Evolutionary conservation across 305 asterid species (phyloP).

Genomic region (Rubia balearica): DNA sequence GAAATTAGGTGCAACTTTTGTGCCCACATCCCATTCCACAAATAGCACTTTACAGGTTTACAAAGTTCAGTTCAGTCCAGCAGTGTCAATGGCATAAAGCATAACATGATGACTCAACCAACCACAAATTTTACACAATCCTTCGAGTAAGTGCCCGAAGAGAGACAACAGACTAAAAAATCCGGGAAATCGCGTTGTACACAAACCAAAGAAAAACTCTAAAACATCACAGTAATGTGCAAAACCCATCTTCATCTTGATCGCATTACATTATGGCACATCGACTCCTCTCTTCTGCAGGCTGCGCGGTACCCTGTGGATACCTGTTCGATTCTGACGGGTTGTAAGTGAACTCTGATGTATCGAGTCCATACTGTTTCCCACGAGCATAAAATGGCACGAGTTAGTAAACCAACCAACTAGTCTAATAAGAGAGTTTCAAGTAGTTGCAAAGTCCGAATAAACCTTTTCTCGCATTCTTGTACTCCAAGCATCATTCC

Average conservation of each 20-base stretch:
- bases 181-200: constrained; percentile 16
- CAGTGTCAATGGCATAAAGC: background rate
- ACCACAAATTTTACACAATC: constrained; percentile 11
- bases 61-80: background rate
- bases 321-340: constrained; percentile 79
- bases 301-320: constrained; percentile 54
- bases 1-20: background rate
- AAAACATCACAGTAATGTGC: constrained; percentile 16
- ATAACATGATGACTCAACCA: too few relatives aligned
- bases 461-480: constrained; percentile 98
- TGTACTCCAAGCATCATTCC: constrained; percentile 96
- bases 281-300: constrained; percentile 64
- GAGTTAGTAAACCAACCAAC: background rate
- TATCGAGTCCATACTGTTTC: constrained; percentile 82
- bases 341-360: constrained; percentile 89
- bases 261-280: constrained; percentile 69
- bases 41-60: background rate
- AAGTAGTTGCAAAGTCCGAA: background rate
- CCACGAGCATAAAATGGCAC: background rate
- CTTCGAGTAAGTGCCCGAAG: background rate
- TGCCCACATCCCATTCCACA: background rate
- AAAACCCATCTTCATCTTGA: constrained; percentile 13
- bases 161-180: background rate
- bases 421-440: background rate
- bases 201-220: constrained; percentile 9